A percentile compares a stretch with the other conserved stretches of the same genome.
These are phyloP conservation scores for Amylostereum areolatum DNA, from an alignment of 1,284 basidiomycete genomes.

Conservation along the genomic window DNA sequence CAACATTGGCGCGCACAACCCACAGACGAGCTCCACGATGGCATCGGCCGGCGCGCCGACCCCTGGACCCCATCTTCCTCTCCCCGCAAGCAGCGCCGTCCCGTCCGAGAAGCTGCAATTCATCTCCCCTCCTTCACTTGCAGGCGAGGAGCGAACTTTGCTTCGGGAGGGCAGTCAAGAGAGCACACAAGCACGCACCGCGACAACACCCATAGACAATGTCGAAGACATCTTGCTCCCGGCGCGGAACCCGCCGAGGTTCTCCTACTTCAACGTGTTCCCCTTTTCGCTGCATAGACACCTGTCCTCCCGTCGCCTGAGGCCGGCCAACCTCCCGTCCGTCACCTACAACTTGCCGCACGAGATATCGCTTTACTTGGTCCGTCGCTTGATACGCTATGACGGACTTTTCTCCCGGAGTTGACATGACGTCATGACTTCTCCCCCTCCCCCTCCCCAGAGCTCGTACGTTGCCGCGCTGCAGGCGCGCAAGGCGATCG, in stretches of 20 bases:
- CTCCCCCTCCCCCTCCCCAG: slow-evolving; percentile 22
- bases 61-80: slow-evolving; percentile 23
- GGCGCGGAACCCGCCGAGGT: slow-evolving; percentile 55
- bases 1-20: neutral
- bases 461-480: slow-evolving; percentile 61
- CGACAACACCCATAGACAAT: neutral
- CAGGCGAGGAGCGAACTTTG: slow-evolving; percentile 9
- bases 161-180: slow-evolving; percentile 1
- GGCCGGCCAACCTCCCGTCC: slow-evolving; percentile 40
- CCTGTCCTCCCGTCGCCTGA: slow-evolving; percentile 37
- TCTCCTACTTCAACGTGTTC: slow-evolving; percentile 59
- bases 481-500: slow-evolving; percentile 52
- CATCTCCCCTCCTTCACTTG: neutral
- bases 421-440: too few relatives aligned
- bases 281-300: slow-evolving; percentile 60
- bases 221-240: slow-evolving; percentile 51
- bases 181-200: slow-evolving; percentile 3
- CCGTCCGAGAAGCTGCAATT: too few relatives aligned
- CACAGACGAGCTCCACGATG: too few relatives aligned
- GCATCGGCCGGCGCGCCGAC: slow-evolving; percentile 1
- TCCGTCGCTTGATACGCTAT: slow-evolving; percentile 24
- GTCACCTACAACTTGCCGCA: slow-evolving; percentile 65
- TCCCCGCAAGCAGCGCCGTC: slow-evolving; percentile 23
- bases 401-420: neutral
- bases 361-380: slow-evolving; percentile 70